Evolutionary conservation across 768 basidiomycete species (phyloP).

Genomic region (Termitomyces sp.): DNA sequence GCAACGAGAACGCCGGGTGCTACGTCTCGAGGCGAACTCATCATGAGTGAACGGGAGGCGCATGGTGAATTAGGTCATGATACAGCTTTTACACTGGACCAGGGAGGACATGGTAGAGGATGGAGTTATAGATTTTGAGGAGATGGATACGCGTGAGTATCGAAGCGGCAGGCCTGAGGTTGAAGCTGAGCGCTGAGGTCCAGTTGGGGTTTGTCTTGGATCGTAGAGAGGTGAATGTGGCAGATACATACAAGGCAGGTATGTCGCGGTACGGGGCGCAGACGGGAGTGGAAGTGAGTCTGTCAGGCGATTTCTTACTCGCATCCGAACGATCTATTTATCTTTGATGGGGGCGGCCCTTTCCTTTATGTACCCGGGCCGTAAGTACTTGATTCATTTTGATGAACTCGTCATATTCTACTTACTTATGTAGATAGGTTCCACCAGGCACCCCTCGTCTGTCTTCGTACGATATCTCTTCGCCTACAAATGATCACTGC

Average conservation of each 20-base stretch:
- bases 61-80: neutral
- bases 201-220: neutral
- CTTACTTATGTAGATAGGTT: too few species aligned
- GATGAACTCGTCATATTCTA: too few species aligned
- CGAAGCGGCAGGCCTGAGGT: neutral
- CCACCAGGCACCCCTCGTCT: too few species aligned
- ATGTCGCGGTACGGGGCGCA: too few species aligned
- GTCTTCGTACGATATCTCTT: neutral
- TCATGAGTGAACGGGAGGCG: neutral
- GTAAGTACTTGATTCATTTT: too few species aligned
- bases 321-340: too few species aligned
- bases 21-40: constrained; percentile 5
- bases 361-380: too few species aligned
- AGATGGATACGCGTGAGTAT: neutral
- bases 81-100: neutral
- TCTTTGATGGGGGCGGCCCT: too few species aligned
- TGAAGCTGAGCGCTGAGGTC: neutral
- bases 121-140: neutral
- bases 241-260: too few species aligned
- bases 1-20: constrained; percentile 14
- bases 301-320: too few species aligned
- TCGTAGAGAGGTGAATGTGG: too few species aligned
- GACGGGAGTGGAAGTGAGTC: too few species aligned
- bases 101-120: neutral
- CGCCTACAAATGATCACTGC: neutral